Base-by-base conservation (phyloP, 441 rosid species). In the Pelargonium australe region DNA sequence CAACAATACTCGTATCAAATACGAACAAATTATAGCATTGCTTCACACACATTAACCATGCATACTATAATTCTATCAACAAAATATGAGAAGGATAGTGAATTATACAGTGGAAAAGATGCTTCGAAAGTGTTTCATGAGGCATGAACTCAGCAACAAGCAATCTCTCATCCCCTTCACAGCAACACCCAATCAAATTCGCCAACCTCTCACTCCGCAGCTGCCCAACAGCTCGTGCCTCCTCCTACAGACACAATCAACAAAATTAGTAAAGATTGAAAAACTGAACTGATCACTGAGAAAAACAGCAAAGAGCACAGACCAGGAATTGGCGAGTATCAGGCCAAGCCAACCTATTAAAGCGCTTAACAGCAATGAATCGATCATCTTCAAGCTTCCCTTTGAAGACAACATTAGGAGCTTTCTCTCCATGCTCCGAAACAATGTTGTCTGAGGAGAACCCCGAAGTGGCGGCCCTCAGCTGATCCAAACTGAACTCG, bases 71-170 rank as follows among this genome's bases (percentile, higher is more conserved):
- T 34, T 68, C 66, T 62, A 43, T 25, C 0, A 5, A 66, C 19
- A 8, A 75, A 20, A 47, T 47, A 47, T 12, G 8, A 0, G 60
- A 28, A 25, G 16, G 19, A 16, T 12, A 60, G 70, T 19, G 65
- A 72, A 72, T 7, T 73, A 77, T 79, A 90, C 98, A 92, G 68
- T 92, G 98, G 60, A 92, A 92, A 71, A 90, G 94, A 86, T 90
- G 97, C 82, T 89, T 92, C 20, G 98, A 87, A 57, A 92, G 92
- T 65, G 97, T 92, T 80, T 92, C 98, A 23, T 86, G 78, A 57
- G 98, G 94, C 98, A 90, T 90, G 75, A 92, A 92, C 87, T 92
- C 98, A 7, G 98, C 89, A 23, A 92, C 92, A 14, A 92, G 87
- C 84, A 92, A 74, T 80, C 98, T 87, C 83, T 92, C 98, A 7